These are phyloP conservation scores for Phialemonium atrogriseum DNA, from an alignment of 2,329 filamentous ascomycete genomes.

Conservation along the genomic window DNA sequence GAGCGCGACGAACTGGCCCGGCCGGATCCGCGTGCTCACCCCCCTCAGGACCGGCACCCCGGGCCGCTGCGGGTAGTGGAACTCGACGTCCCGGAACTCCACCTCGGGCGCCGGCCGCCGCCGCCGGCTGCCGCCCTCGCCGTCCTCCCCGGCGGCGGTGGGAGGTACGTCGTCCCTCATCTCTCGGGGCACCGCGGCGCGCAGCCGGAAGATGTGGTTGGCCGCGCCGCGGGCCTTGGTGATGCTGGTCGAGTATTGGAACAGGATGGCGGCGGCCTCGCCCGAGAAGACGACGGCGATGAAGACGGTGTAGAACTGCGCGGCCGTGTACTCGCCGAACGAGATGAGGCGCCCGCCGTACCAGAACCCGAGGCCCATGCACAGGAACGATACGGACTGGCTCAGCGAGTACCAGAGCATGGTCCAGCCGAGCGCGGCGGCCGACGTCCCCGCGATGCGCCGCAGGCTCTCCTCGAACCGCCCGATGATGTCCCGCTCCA, in stretches of 20 bases:
- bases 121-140: not conserved
- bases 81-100: slow-evolving; percentile 46
- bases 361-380: slow-evolving; percentile 13
- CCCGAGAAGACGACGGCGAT: slow-evolving; percentile 39
- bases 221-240: slow-evolving; percentile 39
- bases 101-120: slow-evolving; percentile 30
- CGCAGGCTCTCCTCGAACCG: slow-evolving; percentile 19
- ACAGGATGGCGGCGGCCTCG: slow-evolving; percentile 31
- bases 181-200: slow-evolving; percentile 13
- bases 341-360: slow-evolving; percentile 30
- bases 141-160: not conserved
- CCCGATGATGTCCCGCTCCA: slow-evolving; percentile 15
- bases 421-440: slow-evolving; percentile 22
- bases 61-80: slow-evolving; percentile 50
- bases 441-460: slow-evolving; percentile 7
- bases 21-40: slow-evolving; percentile 26
- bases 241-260: slow-evolving; percentile 41
- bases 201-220: slow-evolving; percentile 39
- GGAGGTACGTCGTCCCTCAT: slow-evolving; percentile 9
- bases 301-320: slow-evolving; percentile 43
- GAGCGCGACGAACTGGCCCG: slow-evolving; percentile 43
- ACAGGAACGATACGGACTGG: slow-evolving; percentile 25
- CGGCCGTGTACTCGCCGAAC: slow-evolving; percentile 34
- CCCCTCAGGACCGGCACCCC: slow-evolving; percentile 31
- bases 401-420: slow-evolving; percentile 33